phyloP scores from a whole-genome alignment of 2,329 filamentous ascomycete genomes.

The Cladophialophora exuberans region DNA sequence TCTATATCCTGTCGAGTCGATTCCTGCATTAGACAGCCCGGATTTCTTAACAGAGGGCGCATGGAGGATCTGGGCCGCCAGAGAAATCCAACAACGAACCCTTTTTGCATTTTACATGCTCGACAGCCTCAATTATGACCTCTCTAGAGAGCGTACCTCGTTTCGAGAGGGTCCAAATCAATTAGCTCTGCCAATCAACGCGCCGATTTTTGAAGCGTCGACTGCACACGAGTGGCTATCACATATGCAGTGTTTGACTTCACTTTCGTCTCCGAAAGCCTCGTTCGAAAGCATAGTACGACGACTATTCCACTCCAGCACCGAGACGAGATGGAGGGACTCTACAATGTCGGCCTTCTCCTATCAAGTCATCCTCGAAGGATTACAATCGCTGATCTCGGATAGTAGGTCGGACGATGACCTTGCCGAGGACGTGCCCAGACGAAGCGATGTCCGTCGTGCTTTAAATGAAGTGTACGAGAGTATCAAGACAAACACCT shows the following conservation, averaged over 20 bases:
- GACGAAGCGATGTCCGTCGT: constrained; percentile 42
- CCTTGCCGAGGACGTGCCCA: constrained; percentile 45
- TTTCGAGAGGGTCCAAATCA: constrained; percentile 49
- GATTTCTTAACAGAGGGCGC: constrained; percentile 43
- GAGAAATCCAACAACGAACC: constrained; percentile 50
- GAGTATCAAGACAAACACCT: constrained; percentile 42
- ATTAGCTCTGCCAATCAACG: constrained; percentile 45
- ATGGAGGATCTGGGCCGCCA: constrained; percentile 49
- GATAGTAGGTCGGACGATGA: constrained; percentile 44
- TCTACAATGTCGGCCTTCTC: constrained; percentile 46
- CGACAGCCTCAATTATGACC: constrained; percentile 50
- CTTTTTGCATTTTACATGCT: constrained; percentile 50
- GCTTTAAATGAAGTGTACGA: constrained; percentile 47
- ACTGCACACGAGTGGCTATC: constrained; percentile 48
- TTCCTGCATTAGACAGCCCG: constrained; percentile 41
- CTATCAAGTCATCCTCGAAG: constrained; percentile 49
- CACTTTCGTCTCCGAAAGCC: constrained; percentile 35
- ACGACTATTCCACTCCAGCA: constrained; percentile 41
- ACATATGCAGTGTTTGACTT: constrained; percentile 24
- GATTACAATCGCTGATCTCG: constrained; percentile 48
- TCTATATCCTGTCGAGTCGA: constrained; percentile 38
- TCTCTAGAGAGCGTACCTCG: constrained; percentile 47
- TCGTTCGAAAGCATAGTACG: constrained; percentile 48
- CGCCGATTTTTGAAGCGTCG: constrained; percentile 45
- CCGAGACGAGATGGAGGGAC: constrained; percentile 37